These are phyloP conservation scores for Aspergillus wentii DNA, from an alignment of 495 filamentous ascomycete species.

Conservation along the genomic window DNA sequence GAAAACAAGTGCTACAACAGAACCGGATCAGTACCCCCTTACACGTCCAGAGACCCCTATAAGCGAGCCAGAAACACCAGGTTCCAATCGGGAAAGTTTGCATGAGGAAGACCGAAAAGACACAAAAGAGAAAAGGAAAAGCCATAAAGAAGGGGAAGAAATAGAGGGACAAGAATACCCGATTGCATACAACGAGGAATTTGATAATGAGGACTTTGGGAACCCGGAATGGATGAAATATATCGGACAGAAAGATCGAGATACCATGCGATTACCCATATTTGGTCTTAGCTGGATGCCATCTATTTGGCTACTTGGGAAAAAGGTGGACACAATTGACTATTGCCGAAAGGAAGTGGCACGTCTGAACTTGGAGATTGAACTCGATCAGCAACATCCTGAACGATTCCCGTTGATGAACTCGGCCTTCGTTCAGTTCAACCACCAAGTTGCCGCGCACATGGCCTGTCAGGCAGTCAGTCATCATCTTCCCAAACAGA, in stretches of 20 bases:
- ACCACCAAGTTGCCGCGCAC: conserved; percentile 93
- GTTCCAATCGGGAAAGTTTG: conserved; percentile 9
- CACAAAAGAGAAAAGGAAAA: conserved; percentile 7
- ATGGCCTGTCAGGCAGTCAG: conserved; percentile 95
- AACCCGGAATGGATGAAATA: conserved; percentile 80
- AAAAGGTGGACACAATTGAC: conserved; percentile 94
- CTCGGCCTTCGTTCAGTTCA: conserved; percentile 98
- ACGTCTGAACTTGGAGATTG: conserved; percentile 87
- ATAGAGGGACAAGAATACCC: conserved; percentile 58
- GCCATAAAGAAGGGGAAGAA: conserved; percentile 29
- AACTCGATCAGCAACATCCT: conserved; percentile 79
- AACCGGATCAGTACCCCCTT: conserved; percentile 35
- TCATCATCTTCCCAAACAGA: conserved; percentile 88
- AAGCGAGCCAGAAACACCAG: conserved; percentile 8
- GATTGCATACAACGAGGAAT: conserved; percentile 61
- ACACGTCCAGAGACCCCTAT: conserved; percentile 28
- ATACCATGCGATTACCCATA: conserved; percentile 76
- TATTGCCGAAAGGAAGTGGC: conserved; percentile 86
- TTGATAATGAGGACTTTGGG: conserved; percentile 55
- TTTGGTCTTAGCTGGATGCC: conserved; percentile 82
- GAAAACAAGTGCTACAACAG: conserved; percentile 16
- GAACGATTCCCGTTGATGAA: conserved; percentile 94
- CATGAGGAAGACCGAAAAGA: conserved; percentile 12
- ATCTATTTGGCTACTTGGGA: conserved; percentile 70
- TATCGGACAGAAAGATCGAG: conserved; percentile 73